Base-by-base conservation (phyloP, 495 filamentous ascomycete species). In the Corynascus novoguineensis region DNA sequence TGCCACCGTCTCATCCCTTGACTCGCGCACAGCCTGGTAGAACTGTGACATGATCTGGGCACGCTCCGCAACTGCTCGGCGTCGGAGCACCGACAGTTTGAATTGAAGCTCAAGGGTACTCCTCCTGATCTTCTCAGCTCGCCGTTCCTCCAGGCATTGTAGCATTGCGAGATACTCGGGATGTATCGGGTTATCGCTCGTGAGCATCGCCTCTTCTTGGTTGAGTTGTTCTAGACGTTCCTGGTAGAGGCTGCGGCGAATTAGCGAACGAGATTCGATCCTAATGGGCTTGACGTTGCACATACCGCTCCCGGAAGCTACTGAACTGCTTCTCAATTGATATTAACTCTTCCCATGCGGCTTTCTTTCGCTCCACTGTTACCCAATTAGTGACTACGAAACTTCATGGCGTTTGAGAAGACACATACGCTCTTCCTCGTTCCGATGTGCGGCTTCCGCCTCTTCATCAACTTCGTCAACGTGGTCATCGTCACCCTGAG, bases 81-180 rank as follows among this genome's bases (percentile, higher is more conserved):
- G 87, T 60, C 88, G 74, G 24, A 93, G 75, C 3, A 87, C 77
- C 63, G 88, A 74, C 66, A 88, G 68, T 49, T 86, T 86, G 69
- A 90, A 90, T 57, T 84, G 78, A 57, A 85, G 78, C 60, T 91
- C 79, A 25, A 80, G 81, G 35, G 86, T 73, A 63, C 90, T 89
- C 57, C 88, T 79, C 50, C 85, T 79, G 59, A 92, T 78, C 73
- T 88, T 90, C 62, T 90, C 83, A 35, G 91, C 84, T 53, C 86
- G 81, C 65, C 92, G 83, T 38, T 85, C 84, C 69, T 95, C 80
- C 54, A 98, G 80, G 67, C 84, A 88, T 65, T 90, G 81, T 62
- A 95, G 81, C 83, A 92, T 89, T 0, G 86, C 86, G 45, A 95
- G 75, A 57, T 89, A 88, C 67, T 95, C 92, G 29, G 89, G 88